Conservation (phyloP, 2,329 filamentous ascomycete genomes). For the Tolypocladium sp. region DNA sequence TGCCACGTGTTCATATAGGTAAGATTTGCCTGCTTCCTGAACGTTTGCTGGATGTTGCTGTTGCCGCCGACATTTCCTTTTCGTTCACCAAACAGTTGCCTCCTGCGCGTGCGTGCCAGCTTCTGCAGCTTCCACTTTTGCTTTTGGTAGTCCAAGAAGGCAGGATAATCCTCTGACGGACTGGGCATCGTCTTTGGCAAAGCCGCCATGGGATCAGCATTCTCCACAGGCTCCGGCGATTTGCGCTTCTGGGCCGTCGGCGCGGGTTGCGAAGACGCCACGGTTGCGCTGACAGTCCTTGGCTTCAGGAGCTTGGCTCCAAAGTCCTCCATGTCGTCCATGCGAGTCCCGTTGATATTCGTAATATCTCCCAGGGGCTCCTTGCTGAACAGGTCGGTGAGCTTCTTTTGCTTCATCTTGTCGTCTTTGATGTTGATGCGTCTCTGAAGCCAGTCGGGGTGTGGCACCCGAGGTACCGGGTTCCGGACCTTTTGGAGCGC, state of each 20-base stretch:
- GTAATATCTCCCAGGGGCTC: slow-evolving; percentile 65
- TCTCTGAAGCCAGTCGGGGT: slow-evolving; percentile 94
- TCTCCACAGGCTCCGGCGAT: slow-evolving; percentile 58
- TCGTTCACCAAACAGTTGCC: slow-evolving; percentile 85
- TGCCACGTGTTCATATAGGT: slow-evolving; percentile 94
- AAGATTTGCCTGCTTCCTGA: slow-evolving; percentile 85
- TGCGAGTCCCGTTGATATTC: slow-evolving; percentile 46
- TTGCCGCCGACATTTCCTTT: slow-evolving; percentile 44
- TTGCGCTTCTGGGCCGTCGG: slow-evolving; percentile 58
- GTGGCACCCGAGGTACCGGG: slow-evolving; percentile 83
- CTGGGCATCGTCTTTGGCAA: slow-evolving; percentile 78
- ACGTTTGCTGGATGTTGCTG: slow-evolving; percentile 57
- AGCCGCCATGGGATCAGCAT: slow-evolving; percentile 68
- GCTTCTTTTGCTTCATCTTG: slow-evolving; percentile 96
- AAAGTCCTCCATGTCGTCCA: slow-evolving; percentile 74
- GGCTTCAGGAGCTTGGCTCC: slow-evolving; percentile 59
- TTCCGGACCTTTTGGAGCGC: slow-evolving; percentile 92
- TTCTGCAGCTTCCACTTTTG: slow-evolving; percentile 98
- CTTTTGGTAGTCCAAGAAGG: slow-evolving; percentile 90
- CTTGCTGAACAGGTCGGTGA: slow-evolving; percentile 80
- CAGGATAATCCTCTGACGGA: slow-evolving; percentile 77
- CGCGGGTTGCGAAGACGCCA: slow-evolving; percentile 45
- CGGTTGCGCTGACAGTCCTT: slow-evolving; percentile 45
- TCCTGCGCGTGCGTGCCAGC: slow-evolving; percentile 72
- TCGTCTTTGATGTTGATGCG: slow-evolving; percentile 94